phyloP scores from a whole-genome alignment of 441 rosid species.

The Pelargonium cotyledonis region DNA sequence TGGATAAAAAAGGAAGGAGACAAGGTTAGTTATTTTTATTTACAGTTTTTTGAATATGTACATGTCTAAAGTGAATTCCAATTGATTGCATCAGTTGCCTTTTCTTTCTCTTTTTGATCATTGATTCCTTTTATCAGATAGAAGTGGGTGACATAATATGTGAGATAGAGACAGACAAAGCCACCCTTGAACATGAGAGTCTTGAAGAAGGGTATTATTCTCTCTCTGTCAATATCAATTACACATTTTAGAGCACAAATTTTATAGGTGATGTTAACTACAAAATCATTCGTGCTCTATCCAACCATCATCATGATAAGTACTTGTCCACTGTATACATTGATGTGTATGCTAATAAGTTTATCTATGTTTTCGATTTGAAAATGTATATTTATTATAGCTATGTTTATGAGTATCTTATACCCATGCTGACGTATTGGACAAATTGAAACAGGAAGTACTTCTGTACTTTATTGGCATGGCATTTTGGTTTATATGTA shows the following conservation, averaged over 20 bases:
- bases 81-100: constrained; percentile 19
- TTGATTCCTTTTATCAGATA: constrained; percentile 50
- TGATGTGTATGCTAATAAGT: too few relatives aligned
- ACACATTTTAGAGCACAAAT: background rate
- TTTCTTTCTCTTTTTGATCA: constrained; percentile 4
- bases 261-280: too few relatives aligned
- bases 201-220: constrained; percentile 89
- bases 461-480: background rate
- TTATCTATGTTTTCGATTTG: too few relatives aligned
- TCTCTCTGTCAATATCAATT: constrained; percentile 16
- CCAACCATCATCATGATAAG: too few relatives aligned
- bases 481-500: background rate
- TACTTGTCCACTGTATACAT: too few relatives aligned
- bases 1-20: constrained; percentile 98
- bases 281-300: too few relatives aligned
- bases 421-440: background rate
- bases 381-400: background rate
- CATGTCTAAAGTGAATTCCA: constrained; percentile 8
- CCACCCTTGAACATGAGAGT: constrained; percentile 91
- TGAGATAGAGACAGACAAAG: constrained; percentile 98
- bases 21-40: constrained; percentile 48
- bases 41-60: background rate
- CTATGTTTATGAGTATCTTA: background rate
- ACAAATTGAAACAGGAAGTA: background rate
- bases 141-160: constrained; percentile 92